Conservation (phyloP, 108 stramenopile genomes). For the Nannochloropsis salina region DNA sequence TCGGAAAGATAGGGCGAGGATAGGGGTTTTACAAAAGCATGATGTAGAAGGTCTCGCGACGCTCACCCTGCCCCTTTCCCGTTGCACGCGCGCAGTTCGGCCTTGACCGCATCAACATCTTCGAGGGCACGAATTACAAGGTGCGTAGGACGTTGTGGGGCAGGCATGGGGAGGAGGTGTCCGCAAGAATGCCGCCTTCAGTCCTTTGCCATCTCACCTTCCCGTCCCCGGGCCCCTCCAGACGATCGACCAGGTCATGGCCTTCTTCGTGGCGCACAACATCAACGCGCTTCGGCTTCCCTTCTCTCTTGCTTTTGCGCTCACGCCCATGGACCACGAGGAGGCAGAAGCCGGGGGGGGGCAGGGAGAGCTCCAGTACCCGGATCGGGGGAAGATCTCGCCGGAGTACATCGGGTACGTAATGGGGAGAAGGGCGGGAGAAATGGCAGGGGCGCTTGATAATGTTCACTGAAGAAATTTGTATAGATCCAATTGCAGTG, state of each 20-base stretch:
- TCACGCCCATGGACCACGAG: background rate
- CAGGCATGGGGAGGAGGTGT: no score
- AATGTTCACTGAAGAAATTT: no score
- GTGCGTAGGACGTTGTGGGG: background rate
- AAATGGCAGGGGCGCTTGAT: background rate
- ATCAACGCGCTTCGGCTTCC: background rate
- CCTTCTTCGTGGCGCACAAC: background rate
- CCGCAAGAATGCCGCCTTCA: no score
- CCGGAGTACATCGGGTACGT: background rate
- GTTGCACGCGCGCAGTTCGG: background rate
- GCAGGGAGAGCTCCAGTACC: background rate
- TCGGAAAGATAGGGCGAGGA: background rate
- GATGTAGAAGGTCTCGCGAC: no score
- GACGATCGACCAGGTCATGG: background rate
- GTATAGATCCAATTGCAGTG: no score
- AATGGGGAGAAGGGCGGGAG: background rate
- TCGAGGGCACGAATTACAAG: conserved; percentile 4
- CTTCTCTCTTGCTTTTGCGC: background rate
- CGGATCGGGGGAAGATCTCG: conserved; percentile 15
- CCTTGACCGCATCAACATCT: background rate
- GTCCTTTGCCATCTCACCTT: no score
- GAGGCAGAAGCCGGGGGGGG: conserved; percentile 18
- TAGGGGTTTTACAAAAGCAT: no score
- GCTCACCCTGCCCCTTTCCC: no score
- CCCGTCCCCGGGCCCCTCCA: background rate